Base-by-base conservation (phyloP, 306 rosid genomes). In the Echinosophora koreensis region DNA sequence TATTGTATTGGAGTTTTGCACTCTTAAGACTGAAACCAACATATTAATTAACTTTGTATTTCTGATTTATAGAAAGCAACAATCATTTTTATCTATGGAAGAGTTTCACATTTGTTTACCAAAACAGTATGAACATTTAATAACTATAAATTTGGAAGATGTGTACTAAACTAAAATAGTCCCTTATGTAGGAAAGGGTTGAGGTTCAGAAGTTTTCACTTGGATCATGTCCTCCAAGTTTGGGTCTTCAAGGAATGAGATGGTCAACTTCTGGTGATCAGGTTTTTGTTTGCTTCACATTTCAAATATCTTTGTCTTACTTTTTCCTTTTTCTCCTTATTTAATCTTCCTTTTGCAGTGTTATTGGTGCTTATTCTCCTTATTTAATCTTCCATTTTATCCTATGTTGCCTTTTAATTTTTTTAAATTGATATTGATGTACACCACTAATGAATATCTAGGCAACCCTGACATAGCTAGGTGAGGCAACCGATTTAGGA, bases 191-290 rank as follows among this genome's bases (percentile, higher is more conserved):
- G 98, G 97, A 95, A 80, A 89, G 71, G 74, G 73, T 95, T 78
- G 97, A 95, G 71, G 44, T 95, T 73, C 91, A 49, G 74, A 91
- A 83, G 56, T 90, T 92, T 80, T 89, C 97, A 60, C 87, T 92
- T 57, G 98, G 98, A 52, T 87, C 93, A 73, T 72, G 88, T 75
- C 97, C 98, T 62, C 98, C 98, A 47, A 75, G 77, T 88, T 83
- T 95, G 87, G 98, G 97, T 41, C 91, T 86, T 81, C 95, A 90
- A 38, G 97, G 98, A 81, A 87, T 84, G 74, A 87, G 84, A 60
- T 95, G 97, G 98, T 86, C 86, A 67, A 89, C 95, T 78, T 84
- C 77, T 44, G 87, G 87, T 66, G 84, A 82, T 79, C 97, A 90
- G 97, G 98, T 95, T 83, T 46, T 85, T 57, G 69, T 88, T 85